These are phyloP conservation scores for Cladosporium sp. DNA, from an alignment of 2,329 filamentous ascomycete genomes.

Conservation along the genomic window DNA sequence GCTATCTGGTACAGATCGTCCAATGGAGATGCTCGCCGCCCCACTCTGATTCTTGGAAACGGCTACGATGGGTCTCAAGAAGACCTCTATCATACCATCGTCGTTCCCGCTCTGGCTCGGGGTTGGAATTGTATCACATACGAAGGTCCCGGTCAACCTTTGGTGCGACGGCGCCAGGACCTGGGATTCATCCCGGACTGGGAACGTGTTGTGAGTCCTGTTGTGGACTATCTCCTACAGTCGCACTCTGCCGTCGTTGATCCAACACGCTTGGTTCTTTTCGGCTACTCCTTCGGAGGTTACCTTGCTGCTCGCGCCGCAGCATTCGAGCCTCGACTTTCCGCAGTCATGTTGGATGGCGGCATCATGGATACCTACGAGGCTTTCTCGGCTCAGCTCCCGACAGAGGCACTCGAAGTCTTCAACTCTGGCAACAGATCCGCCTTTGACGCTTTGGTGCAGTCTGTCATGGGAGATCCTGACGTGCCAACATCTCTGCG, in stretches of 20 bases:
- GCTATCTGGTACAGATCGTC: constrained; percentile 18
- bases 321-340: constrained; percentile 36
- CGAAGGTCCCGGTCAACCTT: constrained; percentile 40
- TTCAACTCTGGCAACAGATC: constrained; percentile 5
- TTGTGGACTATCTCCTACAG: constrained; percentile 36
- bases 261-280: constrained; percentile 30
- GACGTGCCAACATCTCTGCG: not conserved
- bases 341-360: constrained; percentile 30
- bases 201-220: constrained; percentile 36
- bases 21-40: constrained; percentile 7
- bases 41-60: constrained; percentile 31
- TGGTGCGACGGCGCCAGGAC: constrained; percentile 29
- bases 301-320: constrained; percentile 35
- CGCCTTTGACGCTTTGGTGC: not conserved
- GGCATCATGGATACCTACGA: constrained; percentile 24
- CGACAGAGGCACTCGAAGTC: not conserved
- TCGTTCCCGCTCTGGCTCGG: constrained; percentile 34
- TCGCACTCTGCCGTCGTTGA: constrained; percentile 28
- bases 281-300: constrained; percentile 38
- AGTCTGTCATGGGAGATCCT: not conserved
- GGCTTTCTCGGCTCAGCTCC: not conserved
- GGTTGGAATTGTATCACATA: constrained; percentile 39
- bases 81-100: constrained; percentile 34
- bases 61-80: constrained; percentile 38
- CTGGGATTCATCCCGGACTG: constrained; percentile 38